A percentile compares a stretch with the other conserved stretches of the same genome.
phyloP scores from a whole-genome alignment of 768 basidiomycete genomes.

The Tulasnella sp. region DNA sequence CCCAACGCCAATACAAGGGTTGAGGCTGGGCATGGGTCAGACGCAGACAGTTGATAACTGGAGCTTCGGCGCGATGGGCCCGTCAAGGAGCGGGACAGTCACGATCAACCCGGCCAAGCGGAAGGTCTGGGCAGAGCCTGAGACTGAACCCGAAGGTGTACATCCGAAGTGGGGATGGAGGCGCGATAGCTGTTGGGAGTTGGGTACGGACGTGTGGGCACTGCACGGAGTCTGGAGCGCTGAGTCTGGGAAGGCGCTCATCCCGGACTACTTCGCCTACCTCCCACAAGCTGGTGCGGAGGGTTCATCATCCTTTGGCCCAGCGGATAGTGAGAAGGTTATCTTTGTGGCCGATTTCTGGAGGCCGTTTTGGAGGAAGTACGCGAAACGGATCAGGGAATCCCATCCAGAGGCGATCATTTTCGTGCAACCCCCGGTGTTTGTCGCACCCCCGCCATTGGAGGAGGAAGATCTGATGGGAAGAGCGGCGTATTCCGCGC shows the following conservation, averaged over 20 bases:
- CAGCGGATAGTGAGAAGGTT: constrained; percentile 25
- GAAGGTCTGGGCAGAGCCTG: constrained; percentile 62
- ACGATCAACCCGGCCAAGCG: constrained; percentile 76
- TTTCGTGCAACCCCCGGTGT: constrained; percentile 90
- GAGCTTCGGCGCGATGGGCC: constrained; percentile 70
- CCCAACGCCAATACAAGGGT: constrained; percentile 73
- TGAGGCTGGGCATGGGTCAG: constrained; percentile 82
- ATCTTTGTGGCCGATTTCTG: constrained; percentile 74
- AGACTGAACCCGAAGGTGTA: constrained; percentile 35
- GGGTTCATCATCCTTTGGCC: constrained; percentile 17
- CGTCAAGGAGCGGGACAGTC: constrained; percentile 57
- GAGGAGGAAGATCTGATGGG: constrained; percentile 44
- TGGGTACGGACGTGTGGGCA: constrained; percentile 80
- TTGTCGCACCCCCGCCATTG: constrained; percentile 59
- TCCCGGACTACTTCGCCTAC: constrained; percentile 61
- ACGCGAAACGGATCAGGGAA: constrained; percentile 44
- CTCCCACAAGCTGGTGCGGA: constrained; percentile 19
- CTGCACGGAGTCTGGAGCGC: constrained; percentile 81
- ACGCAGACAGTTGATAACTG: constrained; percentile 73
- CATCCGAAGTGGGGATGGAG: constrained; percentile 76
- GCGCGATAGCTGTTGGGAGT: constrained; percentile 54
- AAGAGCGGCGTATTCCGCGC: constrained; percentile 65
- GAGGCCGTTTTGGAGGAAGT: constrained; percentile 55
- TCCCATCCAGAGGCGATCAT: constrained; percentile 72
- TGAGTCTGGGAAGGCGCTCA: constrained; percentile 50